phyloP scores from a whole-genome alignment of 345 rosid species.

The Bretschneidera sinensis region DNA sequence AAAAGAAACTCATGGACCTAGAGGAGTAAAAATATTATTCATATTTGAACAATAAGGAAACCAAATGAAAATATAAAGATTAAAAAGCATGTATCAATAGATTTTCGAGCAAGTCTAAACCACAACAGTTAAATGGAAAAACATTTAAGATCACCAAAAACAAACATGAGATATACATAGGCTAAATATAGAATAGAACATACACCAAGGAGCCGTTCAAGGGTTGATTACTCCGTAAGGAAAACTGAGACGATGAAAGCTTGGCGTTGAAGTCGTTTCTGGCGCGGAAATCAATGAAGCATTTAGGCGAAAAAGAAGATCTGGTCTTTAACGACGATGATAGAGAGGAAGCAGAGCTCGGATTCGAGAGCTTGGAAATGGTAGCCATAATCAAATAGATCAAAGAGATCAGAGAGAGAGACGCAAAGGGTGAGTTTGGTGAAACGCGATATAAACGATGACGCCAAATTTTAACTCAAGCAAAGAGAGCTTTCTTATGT shows the following conservation, averaged over 20 bases:
- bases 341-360: constrained; percentile 31
- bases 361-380: constrained; percentile 64
- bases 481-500: too few relatives aligned
- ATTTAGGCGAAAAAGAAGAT: constrained; percentile 32
- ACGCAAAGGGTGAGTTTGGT: constrained; percentile 8
- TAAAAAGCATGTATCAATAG: not conserved
- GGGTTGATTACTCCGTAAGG: constrained; percentile 28
- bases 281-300: constrained; percentile 32
- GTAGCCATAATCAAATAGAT: constrained; percentile 59
- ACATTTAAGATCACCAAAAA: not conserved
- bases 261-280: constrained; percentile 27
- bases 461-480: not conserved
- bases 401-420: not conserved
- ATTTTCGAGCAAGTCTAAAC: not conserved
- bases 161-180: not conserved
- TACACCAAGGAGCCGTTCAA: constrained; percentile 47
- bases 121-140: not conserved
- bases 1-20: too few relatives aligned
- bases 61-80: too few relatives aligned
- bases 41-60: too few relatives aligned
- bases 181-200: constrained; percentile 16
- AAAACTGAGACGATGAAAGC: constrained; percentile 45
- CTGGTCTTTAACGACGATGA: constrained; percentile 36
- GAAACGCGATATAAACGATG: constrained; percentile 17
- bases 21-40: too few relatives aligned